Evolutionary conservation across 768 basidiomycete species (phyloP).

Genomic region (Tricholomella constricta): DNA sequence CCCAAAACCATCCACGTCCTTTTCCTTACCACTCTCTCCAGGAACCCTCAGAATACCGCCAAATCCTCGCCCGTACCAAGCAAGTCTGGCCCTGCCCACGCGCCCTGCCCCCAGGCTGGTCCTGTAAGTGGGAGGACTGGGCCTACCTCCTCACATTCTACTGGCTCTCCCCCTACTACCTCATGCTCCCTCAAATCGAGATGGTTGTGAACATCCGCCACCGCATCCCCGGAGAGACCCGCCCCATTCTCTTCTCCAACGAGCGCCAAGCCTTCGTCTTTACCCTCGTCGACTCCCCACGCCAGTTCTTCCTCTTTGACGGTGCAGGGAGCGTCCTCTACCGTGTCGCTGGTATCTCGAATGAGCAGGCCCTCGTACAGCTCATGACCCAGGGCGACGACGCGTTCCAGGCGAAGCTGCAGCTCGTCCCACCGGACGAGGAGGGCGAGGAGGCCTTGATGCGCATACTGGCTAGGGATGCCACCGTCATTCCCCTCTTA

Average conservation of each 20-base stretch:
- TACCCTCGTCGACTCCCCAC: conserved; percentile 18
- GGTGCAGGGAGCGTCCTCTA: conserved; percentile 6
- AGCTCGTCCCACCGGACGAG: conserved; percentile 19
- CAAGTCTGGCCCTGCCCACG: conserved; percentile 27
- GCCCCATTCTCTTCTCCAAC: conserved; percentile 32
- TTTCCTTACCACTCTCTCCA: background rate
- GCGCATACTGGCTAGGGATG: conserved; percentile 32
- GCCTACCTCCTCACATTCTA: conserved; percentile 32
- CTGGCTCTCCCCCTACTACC: conserved; percentile 36
- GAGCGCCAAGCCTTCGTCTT: conserved; percentile 23
- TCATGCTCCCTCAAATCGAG: conserved; percentile 38
- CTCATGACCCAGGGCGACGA: conserved; percentile 16
- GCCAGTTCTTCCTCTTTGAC: conserved; percentile 21
- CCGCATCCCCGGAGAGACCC: conserved; percentile 31
- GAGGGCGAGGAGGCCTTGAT: conserved; percentile 29
- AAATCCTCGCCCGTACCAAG: conserved; percentile 20
- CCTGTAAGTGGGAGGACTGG: conserved; percentile 31
- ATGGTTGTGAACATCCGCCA: conserved; percentile 35
- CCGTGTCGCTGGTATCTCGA: conserved; percentile 13
- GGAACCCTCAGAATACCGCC: conserved; percentile 1
- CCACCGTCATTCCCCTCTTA: conserved; percentile 32
- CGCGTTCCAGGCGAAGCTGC: conserved; percentile 3
- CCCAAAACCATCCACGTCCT: background rate
- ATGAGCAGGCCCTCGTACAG: conserved; percentile 17
- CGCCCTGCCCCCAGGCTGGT: conserved; percentile 30